Conservation (phyloP, 176 grass and related monocot genomes). For the Themeda triandra region DNA sequence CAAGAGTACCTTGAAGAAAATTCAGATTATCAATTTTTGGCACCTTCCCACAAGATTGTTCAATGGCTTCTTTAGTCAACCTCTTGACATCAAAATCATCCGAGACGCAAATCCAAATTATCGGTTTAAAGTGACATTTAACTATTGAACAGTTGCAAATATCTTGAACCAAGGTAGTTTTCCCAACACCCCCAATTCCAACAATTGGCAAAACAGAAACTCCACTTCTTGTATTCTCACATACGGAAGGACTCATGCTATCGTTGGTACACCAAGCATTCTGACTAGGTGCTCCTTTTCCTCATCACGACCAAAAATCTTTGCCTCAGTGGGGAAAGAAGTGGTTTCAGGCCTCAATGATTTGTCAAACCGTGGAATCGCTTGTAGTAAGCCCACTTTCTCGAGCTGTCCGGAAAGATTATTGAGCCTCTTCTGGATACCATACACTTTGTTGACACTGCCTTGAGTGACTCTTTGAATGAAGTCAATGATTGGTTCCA, state of each 20-base stretch:
- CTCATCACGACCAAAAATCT: neutral
- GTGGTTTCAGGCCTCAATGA: neutral
- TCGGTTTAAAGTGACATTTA: too few relatives aligned
- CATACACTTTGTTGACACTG: neutral
- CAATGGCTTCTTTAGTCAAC: neutral
- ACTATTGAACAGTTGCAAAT: too few relatives aligned
- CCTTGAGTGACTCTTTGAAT: neutral
- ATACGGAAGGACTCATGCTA: fast-evolving
- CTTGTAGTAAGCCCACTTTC: neutral
- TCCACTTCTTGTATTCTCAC: neutral
- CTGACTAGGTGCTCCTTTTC: neutral
- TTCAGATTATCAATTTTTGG: neutral
- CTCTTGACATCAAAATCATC: too few relatives aligned
- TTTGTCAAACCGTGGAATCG: neutral
- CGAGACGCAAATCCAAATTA: too few relatives aligned
- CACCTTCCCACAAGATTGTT: neutral
- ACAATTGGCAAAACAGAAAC: too few relatives aligned
- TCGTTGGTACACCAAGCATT: neutral
- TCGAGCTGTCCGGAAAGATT: neutral
- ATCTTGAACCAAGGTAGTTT: too few relatives aligned
- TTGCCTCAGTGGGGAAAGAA: neutral
- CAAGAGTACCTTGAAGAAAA: conserved; percentile 3
- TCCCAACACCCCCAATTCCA: too few relatives aligned
- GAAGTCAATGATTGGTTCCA: neutral
- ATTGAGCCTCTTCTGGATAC: neutral